Evolutionary conservation across 2,329 filamentous ascomycete species (phyloP), one percentile per base, ranked within the genome.

Genomic region (Neonectria punicea): DNA sequence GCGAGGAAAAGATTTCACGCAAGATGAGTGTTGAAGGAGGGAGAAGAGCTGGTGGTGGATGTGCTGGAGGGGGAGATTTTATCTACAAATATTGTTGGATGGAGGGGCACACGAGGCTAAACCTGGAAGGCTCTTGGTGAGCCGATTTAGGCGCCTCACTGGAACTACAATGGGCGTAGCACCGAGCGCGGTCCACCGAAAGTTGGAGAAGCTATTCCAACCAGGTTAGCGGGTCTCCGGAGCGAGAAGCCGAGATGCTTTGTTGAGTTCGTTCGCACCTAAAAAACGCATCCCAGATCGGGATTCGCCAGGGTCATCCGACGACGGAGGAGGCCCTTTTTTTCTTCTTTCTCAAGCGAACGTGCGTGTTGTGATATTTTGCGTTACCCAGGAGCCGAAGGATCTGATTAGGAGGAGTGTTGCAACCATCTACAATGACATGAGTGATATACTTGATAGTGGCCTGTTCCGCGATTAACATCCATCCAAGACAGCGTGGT

Each of bases 191-290:
- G 49, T 34, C 30, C 49, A 20, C 30, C 10, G 18, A 51, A 34
- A 51, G 49, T 51, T 51, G 49, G 49, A 51, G 49, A 34, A 51
- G 49, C n/a, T 51, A 51, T 51, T 34, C 49, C n/a, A 51, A 51
- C 30, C 18, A 13, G 47, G 47, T n/a, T 50, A 50, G 47, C 28
- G 47, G 25, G 47, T 7, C 14, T 22, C 30, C 28, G 28, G 46
- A 18, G 47, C 4, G 28, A 50, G 25, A 32, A 10, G n/a, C 25
- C 47, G 47, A 50, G 47, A 20, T 18, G 6, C 36, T 39, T 43
- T 43, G 39, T 43, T 39, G 14, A n/a, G 36, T n/a, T 39, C 36
- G 36, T 39, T 16, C 36, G 14, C 16, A 4, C 36, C 36, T 39
- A 39, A 39, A 39, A 36, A 39, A 39, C 36, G 14, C 14, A 39